These are phyloP conservation scores for Geranomyces michiganensis DNA, from an alignment of 192 early-diverging fungal species.

Conservation along the genomic window DNA sequence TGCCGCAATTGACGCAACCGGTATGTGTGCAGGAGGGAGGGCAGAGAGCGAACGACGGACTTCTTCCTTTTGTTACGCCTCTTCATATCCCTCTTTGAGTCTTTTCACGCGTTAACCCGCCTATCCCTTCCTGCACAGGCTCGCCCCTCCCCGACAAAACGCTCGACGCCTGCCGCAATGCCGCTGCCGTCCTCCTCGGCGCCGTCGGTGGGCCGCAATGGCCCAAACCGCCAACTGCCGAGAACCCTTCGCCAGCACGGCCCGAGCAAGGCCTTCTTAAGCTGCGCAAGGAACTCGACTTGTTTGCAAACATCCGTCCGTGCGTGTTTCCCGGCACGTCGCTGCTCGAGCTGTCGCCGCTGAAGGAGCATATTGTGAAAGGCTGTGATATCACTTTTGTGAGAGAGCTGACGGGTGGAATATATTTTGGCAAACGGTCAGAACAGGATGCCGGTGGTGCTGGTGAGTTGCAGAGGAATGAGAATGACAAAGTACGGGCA, in stretches of 20 bases:
- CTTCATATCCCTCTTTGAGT: neutral
- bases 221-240: slow-evolving; percentile 71
- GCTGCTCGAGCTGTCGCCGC: slow-evolving; percentile 80
- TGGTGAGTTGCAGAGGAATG: neutral
- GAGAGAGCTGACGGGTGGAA: slow-evolving; percentile 94
- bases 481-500: too few species aligned
- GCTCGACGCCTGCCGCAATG: slow-evolving; percentile 75
- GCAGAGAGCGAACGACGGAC: too few species aligned
- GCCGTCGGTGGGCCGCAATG: slow-evolving; percentile 98
- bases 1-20: slow-evolving; percentile 87
- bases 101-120: neutral
- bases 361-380: slow-evolving; percentile 88
- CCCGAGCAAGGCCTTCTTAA: slow-evolving; percentile 94
- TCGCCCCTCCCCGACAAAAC: slow-evolving; percentile 82
- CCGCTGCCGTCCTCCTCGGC: slow-evolving; percentile 93
- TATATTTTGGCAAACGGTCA: slow-evolving; percentile 94
- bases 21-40: slow-evolving; percentile 40
- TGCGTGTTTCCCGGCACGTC: slow-evolving; percentile 88
- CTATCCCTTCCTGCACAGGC: too few species aligned
- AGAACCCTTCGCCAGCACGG: slow-evolving; percentile 76
- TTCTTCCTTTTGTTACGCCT: neutral
- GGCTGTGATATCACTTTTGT: slow-evolving; percentile 92
- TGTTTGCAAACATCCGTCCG: slow-evolving; percentile 96
- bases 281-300: slow-evolving; percentile 87
- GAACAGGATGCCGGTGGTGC: slow-evolving; percentile 78